Percentiles rank a stretch among this genome's conserved stretches.
phyloP scores from a whole-genome alignment of 2,329 filamentous ascomycete genomes.

The Chalara sp. region DNA sequence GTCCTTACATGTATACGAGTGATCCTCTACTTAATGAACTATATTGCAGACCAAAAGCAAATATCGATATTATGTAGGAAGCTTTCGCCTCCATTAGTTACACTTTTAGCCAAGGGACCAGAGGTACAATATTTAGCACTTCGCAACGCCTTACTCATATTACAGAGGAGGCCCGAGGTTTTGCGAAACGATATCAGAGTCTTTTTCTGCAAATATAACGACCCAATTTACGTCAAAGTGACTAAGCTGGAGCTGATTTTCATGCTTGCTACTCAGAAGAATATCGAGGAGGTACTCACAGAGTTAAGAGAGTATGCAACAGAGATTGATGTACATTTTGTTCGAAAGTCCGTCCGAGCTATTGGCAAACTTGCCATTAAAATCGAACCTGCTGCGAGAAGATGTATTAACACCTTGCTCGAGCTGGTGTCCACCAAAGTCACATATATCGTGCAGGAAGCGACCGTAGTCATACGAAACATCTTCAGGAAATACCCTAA shows the following conservation, averaged over 20 bases:
- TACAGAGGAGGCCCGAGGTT: constrained; percentile 89
- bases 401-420: constrained; percentile 87
- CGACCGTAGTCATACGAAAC: constrained; percentile 96
- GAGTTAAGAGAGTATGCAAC: constrained; percentile 95
- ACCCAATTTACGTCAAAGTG: constrained; percentile 98
- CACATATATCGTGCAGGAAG: constrained; percentile 97
- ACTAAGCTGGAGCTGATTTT: constrained; percentile 98
- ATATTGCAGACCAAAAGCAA: constrained; percentile 87
- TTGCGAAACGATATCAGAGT: constrained; percentile 94
- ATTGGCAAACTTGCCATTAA: constrained; percentile 99
- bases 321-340: constrained; percentile 97
- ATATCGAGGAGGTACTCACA: constrained; percentile 90
- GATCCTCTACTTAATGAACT: constrained; percentile 97
- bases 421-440: constrained; percentile 97
- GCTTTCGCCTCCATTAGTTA: constrained; percentile 89
- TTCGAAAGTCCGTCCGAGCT: constrained; percentile 92
- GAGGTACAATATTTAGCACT: constrained; percentile 98
- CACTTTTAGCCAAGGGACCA: constrained; percentile 87
- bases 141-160: constrained; percentile 85
- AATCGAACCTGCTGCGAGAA: constrained; percentile 85
- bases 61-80: constrained; percentile 84
- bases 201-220: constrained; percentile 99
- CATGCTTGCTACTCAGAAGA: constrained; percentile 93
- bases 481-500: constrained; percentile 99
- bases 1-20: constrained; percentile 95